Base-by-base conservation (phyloP, 768 basidiomycete genomes). In the Termitomyces sp. region DNA sequence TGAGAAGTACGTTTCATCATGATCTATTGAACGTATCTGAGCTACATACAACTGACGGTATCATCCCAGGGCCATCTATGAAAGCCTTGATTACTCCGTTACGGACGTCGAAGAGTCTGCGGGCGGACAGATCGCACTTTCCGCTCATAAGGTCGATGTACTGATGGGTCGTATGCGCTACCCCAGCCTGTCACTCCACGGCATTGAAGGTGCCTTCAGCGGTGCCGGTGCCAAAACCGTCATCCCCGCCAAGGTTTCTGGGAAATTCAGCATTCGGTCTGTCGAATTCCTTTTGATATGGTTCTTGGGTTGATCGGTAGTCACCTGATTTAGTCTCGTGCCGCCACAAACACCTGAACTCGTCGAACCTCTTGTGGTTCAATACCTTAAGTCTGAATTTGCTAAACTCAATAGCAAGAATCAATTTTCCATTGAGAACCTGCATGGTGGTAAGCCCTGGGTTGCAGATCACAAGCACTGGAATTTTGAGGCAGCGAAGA, bases 81-180 rank as follows among this genome's bases (percentile, higher is more conserved):
- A 85, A 48, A 78, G 74, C 10, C 82, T 95, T 57, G 87, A 95
- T 68, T 93, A 93, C 64, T 73, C 79, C 50, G 73, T 85, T 40
- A 66, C 78, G 12, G 94, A 98, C 67, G 79, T 96, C 48, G 86
- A 93, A 68, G 75, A 80, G 50, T 80, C 89, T 2, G 87, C 85
- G 16, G 93, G 94, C n/a, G 90, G 78, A 9, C 67, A 81, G 62
- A 86, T 93, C 63, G 86, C 89, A 2, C 69, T 97, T 24, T 87
- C 86, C 2, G 75, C 82, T 5, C 87, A 95, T 70, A 95, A 94
- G 70, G 86, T 86, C 32, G 70, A 75, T 10, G 83, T 89, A 22
- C 77, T 98, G 39, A 98, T 96, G 95, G 93, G 91, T 39, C 86
- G 93, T 64, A 98, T 98, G 95, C 85, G 94, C 34, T 78, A 83